These are phyloP conservation scores for Symbiodinium pilosum DNA, from an alignment of 73 alveolate species.

Conservation along the genomic window DNA sequence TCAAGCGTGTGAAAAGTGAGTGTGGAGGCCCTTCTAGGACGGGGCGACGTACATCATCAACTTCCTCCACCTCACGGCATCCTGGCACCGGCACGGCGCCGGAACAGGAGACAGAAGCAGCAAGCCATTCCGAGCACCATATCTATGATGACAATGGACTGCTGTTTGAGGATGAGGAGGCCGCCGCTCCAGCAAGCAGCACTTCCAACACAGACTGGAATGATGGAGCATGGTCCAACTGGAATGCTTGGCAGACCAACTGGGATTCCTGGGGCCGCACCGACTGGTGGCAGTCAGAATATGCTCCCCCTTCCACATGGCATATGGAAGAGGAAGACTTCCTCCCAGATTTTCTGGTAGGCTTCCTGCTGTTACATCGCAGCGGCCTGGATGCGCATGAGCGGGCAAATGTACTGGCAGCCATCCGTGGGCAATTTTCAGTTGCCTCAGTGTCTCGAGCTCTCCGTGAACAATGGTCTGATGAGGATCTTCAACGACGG, in stretches of 20 bases:
- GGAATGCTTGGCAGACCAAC: background rate
- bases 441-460: background rate
- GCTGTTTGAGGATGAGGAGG: background rate
- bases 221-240: background rate
- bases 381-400: background rate
- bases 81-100: background rate
- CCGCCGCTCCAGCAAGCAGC: background rate
- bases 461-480: background rate
- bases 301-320: background rate
- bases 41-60: background rate
- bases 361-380: background rate
- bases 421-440: constrained; percentile 1
- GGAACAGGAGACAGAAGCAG: background rate
- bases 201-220: background rate
- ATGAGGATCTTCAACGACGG: background rate
- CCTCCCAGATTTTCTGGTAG: background rate
- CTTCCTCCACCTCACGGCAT: background rate
- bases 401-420: constrained; percentile 18
- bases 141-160: background rate
- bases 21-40: background rate
- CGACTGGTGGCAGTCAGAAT: background rate
- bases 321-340: background rate
- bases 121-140: background rate
- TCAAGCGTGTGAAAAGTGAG: background rate
- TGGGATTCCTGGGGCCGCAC: background rate